Evolutionary conservation across 768 basidiomycete genomes (phyloP).

Genomic region (Lactarius indigo): DNA sequence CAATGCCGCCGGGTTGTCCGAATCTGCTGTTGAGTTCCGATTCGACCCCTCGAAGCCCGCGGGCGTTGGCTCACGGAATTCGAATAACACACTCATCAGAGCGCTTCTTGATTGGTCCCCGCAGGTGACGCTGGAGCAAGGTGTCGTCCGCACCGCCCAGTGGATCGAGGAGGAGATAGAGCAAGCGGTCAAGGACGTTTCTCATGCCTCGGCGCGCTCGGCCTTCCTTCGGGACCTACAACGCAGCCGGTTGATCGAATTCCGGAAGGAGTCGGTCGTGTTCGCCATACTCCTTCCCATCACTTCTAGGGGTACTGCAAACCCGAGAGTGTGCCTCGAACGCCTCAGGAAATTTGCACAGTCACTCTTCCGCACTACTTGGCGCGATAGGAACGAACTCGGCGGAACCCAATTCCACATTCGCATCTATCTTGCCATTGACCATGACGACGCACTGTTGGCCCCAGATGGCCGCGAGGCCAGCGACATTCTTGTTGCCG

Average conservation of each 20-base stretch:
- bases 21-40: slow-evolving; percentile 31
- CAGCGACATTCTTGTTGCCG: slow-evolving; percentile 35
- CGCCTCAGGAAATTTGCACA: slow-evolving; percentile 42
- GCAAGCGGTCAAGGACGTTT: slow-evolving; percentile 18
- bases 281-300: slow-evolving; percentile 58
- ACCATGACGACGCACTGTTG: slow-evolving; percentile 46
- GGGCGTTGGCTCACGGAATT: slow-evolving; percentile 51
- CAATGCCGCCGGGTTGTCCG: slow-evolving; percentile 31
- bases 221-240: slow-evolving; percentile 29
- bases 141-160: slow-evolving; percentile 43
- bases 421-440: slow-evolving; percentile 51
- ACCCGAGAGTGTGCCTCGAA: slow-evolving; percentile 39
- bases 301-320: slow-evolving; percentile 44
- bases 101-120: slow-evolving; percentile 43
- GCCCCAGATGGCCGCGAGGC: slow-evolving; percentile 34
- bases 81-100: slow-evolving; percentile 42
- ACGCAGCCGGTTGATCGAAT: slow-evolving; percentile 39
- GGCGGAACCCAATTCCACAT: slow-evolving; percentile 36
- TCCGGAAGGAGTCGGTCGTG: slow-evolving; percentile 34
- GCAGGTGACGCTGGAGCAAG: slow-evolving; percentile 38
- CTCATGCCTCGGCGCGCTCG: slow-evolving; percentile 14
- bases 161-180: slow-evolving; percentile 47
- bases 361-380: slow-evolving; percentile 46
- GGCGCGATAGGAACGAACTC: slow-evolving; percentile 37
- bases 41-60: slow-evolving; percentile 35